These are phyloP conservation scores for Penicillium occitanis DNA, from an alignment of 2,329 filamentous ascomycete species.

Conservation along the genomic window DNA sequence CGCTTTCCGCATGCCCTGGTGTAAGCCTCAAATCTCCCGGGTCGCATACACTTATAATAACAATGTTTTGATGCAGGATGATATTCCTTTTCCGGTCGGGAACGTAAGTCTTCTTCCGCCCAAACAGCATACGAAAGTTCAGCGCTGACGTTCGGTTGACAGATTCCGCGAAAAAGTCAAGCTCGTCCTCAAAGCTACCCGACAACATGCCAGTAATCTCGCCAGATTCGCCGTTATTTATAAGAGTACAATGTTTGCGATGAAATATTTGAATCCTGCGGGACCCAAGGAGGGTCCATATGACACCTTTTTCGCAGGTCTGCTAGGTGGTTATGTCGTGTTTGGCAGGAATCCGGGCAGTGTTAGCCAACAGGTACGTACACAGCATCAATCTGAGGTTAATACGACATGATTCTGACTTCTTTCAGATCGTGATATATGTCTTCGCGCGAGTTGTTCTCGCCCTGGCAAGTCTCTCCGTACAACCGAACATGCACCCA, in stretches of 20 bases:
- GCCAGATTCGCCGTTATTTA: conserved; percentile 89
- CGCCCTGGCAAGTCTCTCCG: conserved; percentile 76
- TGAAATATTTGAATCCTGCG: conserved; percentile 58
- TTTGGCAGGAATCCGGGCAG: conserved; percentile 80
- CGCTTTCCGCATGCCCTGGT: conserved; percentile 97
- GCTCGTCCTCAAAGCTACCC: conserved; percentile 81
- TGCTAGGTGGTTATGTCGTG: conserved; percentile 87
- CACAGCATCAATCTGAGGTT: no score
- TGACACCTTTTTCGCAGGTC: conserved; percentile 82
- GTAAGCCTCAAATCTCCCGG: conserved; percentile 40
- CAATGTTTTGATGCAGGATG: conserved; percentile 61
- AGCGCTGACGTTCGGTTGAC: conserved; percentile 5
- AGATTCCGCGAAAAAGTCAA: conserved; percentile 71
- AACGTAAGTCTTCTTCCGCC: conserved; percentile 58
- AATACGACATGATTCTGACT: not conserved
- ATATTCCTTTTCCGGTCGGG: conserved; percentile 94
- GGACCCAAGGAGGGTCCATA: conserved; percentile 64
- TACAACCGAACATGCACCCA: conserved; percentile 58
- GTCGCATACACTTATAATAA: conserved; percentile 2
- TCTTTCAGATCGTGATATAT: conserved; percentile 83
- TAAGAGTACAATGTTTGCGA: conserved; percentile 74
- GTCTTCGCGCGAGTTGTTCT: conserved; percentile 90
- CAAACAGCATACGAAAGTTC: not conserved
- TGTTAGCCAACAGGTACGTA: conserved; percentile 69
- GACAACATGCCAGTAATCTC: conserved; percentile 86